Evolutionary conservation across 1,284 basidiomycete species (phyloP).

Genomic region (Ganoderma lucidum): DNA sequence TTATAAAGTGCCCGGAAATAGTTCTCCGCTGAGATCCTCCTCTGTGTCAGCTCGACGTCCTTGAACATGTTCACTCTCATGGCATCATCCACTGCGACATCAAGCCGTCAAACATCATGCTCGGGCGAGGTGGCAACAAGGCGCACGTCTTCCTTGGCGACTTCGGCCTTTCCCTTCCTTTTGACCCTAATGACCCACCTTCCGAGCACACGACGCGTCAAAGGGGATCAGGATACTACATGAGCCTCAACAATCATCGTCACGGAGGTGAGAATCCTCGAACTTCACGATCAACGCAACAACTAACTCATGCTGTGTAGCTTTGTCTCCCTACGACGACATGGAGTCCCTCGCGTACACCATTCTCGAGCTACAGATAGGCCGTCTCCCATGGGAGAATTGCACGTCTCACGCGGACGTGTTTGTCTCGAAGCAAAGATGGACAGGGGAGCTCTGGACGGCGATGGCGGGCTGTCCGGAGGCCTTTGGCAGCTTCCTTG

Average conservation of each 20-base stretch:
- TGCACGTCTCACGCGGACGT: background rate
- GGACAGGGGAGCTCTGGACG: background rate
- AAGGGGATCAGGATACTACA: background rate
- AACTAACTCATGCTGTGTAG: background rate
- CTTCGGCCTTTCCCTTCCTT: background rate
- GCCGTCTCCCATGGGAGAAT: background rate
- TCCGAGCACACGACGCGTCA: background rate
- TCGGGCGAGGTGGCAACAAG: background rate
- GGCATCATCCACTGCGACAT: conserved; percentile 9
- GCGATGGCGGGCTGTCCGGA: background rate
- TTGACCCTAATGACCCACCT: background rate
- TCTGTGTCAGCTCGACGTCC: background rate
- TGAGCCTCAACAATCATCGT: background rate
- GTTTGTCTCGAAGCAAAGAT: background rate
- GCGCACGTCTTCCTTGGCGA: background rate
- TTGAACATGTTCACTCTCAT: background rate
- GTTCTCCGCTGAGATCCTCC: background rate
- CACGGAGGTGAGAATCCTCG: background rate
- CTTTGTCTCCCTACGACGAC: background rate
- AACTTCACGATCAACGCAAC: background rate
- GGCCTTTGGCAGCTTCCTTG: background rate
- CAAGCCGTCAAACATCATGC: background rate
- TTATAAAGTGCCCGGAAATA: background rate
- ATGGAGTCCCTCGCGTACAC: conserved; percentile 1
- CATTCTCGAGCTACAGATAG: background rate